phyloP scores from a whole-genome alignment of 441 rosid species.

The Aquilaria agallochum region DNA sequence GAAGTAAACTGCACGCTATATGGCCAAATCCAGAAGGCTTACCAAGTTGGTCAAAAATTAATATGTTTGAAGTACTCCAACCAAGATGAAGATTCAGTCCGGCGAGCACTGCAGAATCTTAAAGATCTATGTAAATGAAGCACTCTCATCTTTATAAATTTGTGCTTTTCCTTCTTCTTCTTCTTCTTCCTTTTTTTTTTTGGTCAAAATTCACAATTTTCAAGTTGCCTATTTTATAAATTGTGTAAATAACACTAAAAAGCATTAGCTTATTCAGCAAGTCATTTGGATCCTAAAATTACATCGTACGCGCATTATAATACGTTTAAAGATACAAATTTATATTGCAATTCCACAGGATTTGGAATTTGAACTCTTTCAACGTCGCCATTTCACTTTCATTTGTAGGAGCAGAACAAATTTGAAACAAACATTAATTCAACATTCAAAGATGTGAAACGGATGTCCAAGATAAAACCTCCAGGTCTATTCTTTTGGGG shows the following conservation, averaged over 20 bases:
- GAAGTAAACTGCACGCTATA: slow-evolving; percentile 54
- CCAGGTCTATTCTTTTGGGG: no score
- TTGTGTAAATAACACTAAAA: neutral
- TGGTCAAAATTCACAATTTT: neutral
- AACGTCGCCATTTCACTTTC: no score
- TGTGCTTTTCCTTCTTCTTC: neutral
- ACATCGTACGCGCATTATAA: no score
- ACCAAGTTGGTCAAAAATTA: slow-evolving; percentile 59
- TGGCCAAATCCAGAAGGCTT: slow-evolving; percentile 40
- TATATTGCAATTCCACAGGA: no score
- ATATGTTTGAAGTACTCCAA: slow-evolving; percentile 71
- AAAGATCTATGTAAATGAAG: slow-evolving; percentile 46
- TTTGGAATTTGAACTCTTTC: no score
- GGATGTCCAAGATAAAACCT: neutral
- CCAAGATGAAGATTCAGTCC: slow-evolving; percentile 63
- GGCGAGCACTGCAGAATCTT: slow-evolving; percentile 66
- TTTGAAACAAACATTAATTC: slow-evolving; percentile 8
- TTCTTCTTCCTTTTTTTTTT: neutral
- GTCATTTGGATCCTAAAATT: no score
- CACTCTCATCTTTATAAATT: slow-evolving; percentile 19
- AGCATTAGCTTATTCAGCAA: no score
- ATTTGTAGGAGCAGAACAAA: no score
- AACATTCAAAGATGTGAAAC: slow-evolving; percentile 7
- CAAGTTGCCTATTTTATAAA: neutral
- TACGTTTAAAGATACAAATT: no score